phyloP scores from a whole-genome alignment of 495 filamentous ascomycete genomes.

The Hyaloscypha hepaticicola region DNA sequence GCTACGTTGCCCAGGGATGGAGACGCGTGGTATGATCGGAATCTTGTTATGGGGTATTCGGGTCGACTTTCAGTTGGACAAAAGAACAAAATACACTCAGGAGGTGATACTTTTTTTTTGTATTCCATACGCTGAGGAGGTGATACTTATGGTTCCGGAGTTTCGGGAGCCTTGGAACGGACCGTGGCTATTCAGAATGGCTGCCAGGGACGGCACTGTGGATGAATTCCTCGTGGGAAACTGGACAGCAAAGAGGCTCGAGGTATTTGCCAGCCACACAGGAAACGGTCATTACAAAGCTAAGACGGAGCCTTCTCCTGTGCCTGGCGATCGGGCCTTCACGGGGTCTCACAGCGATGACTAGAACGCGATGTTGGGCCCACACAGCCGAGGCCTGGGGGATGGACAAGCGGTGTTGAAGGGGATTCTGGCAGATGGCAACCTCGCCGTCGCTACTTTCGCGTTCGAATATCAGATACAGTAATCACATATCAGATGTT shows the following conservation, averaged over 20 bases:
- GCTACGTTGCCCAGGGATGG: not conserved
- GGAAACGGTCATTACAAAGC: not conserved
- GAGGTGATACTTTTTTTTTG: no score
- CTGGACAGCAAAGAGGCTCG: not conserved
- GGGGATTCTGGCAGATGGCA: not conserved
- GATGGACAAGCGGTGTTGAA: not conserved
- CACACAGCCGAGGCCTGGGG: not conserved
- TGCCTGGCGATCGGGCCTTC: not conserved
- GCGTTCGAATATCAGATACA: not conserved
- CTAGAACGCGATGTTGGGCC: not conserved
- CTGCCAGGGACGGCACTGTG: not conserved
- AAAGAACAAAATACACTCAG: not conserved
- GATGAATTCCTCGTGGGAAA: not conserved
- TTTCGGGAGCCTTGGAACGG: not conserved
- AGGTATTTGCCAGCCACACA: not conserved
- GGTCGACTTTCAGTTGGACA: not conserved
- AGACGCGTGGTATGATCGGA: not conserved
- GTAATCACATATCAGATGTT: slow-evolving; percentile 1
- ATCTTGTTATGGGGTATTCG: not conserved
- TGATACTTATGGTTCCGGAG: not conserved
- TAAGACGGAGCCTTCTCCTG: not conserved
- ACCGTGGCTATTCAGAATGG: not conserved
- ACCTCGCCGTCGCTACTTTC: not conserved
- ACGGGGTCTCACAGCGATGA: not conserved
- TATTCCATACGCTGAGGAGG: not conserved